Evolutionary conservation across 768 basidiomycete species (phyloP), one percentile per base, ranked within the genome.

Genomic region (Butyriboletus loyo): DNA sequence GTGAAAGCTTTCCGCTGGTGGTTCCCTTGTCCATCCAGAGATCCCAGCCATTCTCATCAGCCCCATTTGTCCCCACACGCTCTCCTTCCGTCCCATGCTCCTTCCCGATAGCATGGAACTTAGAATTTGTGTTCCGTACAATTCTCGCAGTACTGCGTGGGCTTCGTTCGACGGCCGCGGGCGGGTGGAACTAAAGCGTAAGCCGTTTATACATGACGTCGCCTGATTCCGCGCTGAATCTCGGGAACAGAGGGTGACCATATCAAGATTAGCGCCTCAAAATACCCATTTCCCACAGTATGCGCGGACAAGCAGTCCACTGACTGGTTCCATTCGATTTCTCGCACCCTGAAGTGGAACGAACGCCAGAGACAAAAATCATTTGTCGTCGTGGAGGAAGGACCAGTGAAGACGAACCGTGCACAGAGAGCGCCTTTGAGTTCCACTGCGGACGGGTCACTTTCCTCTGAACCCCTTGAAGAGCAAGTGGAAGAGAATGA

Each of bases 321-420:
- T 3, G 97, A 99, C 66, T 99, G 97, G 97, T 98, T 99, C 84
- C 86, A 92, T 56, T 83, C 96, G 5, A 98, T 99, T 57, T 92
- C 92, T 32, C 83, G 97, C 22, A 99, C 96, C 9, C 77, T 99
- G 44, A 96, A 98, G 69, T 98, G 97, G 97, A 99, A 99, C 73
- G 96, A 99, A 70, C 85, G 96, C 22, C 93, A 98, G 72, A 84
- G 97, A 41, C 97, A 99, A 67, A 99, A 98, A 68, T 97, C 94
- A 7, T 98, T 98, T 60, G 97, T 98, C 38, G 91, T 99, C 19
- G 92, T 99, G 22, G 97, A 98, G 67, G 95, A 97, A 64, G 85
- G 82, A 30, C 83, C 86, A 1, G 63, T 73, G 15, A 80, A 80
- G 58, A 72, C 67, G 54, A 69, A 66, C 61, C 59, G 58, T 41